Evolutionary conservation across 2,329 filamentous ascomycete species (phyloP).

Genomic region (Dichotomopilus funicola): DNA sequence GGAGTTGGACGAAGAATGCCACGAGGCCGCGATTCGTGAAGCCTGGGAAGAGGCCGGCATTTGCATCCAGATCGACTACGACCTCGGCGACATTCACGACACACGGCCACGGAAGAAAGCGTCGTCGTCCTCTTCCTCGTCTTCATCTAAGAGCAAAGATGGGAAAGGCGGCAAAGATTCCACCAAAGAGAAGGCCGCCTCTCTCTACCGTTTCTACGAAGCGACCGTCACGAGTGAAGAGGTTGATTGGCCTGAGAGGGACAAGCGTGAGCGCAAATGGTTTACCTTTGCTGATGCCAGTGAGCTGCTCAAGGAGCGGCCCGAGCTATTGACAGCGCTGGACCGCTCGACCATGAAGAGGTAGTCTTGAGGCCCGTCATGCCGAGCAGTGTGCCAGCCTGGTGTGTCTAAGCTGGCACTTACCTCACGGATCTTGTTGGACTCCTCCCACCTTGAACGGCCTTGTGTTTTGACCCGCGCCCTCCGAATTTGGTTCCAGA

Average conservation of each 20-base stretch:
- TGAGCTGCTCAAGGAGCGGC: constrained; percentile 66
- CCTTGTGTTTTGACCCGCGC: too few relatives aligned
- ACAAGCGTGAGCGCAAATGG: constrained; percentile 88
- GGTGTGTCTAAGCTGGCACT: background rate
- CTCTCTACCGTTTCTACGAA: constrained; percentile 76
- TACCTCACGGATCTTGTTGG: background rate
- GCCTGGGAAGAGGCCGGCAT: constrained; percentile 99
- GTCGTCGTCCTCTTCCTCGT: constrained; percentile 34
- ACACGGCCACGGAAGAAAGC: constrained; percentile 66
- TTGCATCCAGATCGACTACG: constrained; percentile 72
- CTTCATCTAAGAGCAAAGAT: constrained; percentile 7
- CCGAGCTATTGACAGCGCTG: constrained; percentile 83
- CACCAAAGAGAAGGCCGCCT: constrained; percentile 51
- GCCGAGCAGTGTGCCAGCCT: constrained; percentile 3
- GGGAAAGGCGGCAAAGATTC: constrained; percentile 10
- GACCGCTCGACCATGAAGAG: constrained; percentile 68
- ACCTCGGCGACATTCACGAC: constrained; percentile 82
- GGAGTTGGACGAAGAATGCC: constrained; percentile 88
- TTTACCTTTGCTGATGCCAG: constrained; percentile 79
- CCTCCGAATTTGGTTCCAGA: too few relatives aligned
- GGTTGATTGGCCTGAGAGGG: constrained; percentile 83
- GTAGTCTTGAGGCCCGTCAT: constrained; percentile 23
- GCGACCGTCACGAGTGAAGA: constrained; percentile 83
- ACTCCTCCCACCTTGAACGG: too few relatives aligned
- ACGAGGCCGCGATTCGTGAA: constrained; percentile 78